A percentile compares a stretch with the other conserved stretches of the same genome.
Evolutionary conservation across 1,284 basidiomycete species (phyloP).

Genomic region (Sporisorium graminicola): DNA sequence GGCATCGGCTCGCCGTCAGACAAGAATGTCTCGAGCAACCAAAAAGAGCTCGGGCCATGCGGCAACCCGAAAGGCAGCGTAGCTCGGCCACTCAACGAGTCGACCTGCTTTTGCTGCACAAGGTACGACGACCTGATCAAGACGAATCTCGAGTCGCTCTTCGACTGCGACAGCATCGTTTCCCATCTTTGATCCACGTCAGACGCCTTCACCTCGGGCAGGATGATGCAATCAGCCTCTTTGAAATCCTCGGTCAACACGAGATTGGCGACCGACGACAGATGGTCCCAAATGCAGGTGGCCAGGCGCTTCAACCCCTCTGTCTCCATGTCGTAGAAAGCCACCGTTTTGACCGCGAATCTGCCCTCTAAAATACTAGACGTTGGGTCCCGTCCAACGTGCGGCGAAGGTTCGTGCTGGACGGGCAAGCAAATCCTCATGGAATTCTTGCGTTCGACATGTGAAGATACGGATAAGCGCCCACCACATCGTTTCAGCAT

Average conservation of each 20-base stretch:
- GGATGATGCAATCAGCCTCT: background rate
- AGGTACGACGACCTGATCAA: slow-evolving; percentile 1
- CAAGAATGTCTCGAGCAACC: slow-evolving; percentile 2
- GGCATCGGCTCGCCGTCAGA: background rate
- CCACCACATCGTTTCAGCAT: too few relatives aligned
- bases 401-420: too few relatives aligned
- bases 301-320: background rate
- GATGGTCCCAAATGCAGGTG: background rate
- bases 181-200: background rate
- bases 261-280: background rate
- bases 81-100: background rate
- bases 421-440: too few relatives aligned
- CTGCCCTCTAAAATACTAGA: too few relatives aligned
- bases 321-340: background rate
- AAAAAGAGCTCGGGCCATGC: background rate
- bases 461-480: too few relatives aligned
- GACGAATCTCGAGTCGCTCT: background rate
- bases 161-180: background rate
- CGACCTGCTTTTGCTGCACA: background rate
- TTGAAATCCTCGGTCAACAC: background rate
- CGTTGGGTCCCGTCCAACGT: too few relatives aligned
- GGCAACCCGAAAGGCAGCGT: background rate
- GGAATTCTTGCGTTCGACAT: too few relatives aligned
- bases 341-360: too few relatives aligned
- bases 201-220: background rate